Evolutionary conservation across 805 yeast species (phyloP).

Genomic region (Pichia heedii): DNA sequence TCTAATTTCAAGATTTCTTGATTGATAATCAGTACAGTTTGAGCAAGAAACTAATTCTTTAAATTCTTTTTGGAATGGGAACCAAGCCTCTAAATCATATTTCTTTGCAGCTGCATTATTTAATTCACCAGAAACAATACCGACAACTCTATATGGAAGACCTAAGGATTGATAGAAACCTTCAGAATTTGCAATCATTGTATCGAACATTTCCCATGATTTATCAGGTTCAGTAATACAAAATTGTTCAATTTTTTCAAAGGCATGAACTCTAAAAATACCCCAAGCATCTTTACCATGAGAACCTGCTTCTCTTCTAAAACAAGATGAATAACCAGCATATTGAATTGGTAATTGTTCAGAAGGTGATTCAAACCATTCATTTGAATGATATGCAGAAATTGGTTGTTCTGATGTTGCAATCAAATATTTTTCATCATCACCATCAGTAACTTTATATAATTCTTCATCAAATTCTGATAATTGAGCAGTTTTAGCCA

Average conservation of each 20-base stretch:
- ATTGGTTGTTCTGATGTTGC: constrained; percentile 99
- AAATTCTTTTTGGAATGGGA: constrained; percentile 98
- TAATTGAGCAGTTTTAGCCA: constrained; percentile 98
- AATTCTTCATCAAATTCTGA: constrained; percentile 97
- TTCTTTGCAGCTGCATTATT: constrained; percentile 99
- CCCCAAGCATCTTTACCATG: constrained; percentile 99
- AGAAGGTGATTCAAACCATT: constrained; percentile 96
- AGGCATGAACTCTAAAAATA: constrained; percentile 96
- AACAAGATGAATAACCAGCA: constrained; percentile 97
- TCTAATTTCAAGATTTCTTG: constrained; percentile 96
- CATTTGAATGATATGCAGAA: constrained; percentile 93
- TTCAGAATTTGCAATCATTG: constrained; percentile 87
- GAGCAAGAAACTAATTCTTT: constrained; percentile 98
- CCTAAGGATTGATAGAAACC: constrained; percentile 88
- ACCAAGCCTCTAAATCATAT: constrained; percentile 99
- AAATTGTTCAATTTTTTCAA: constrained; percentile 97
- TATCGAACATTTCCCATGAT: constrained; percentile 95
- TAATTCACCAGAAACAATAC: constrained; percentile 96
- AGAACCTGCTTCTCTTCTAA: constrained; percentile 98
- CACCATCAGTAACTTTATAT: constrained; percentile 94
- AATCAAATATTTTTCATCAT: constrained; percentile 93
- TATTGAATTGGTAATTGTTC: constrained; percentile 95
- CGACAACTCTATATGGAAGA: constrained; percentile 93
- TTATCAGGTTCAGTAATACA: constrained; percentile 94
- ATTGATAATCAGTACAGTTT: constrained; percentile 98